Base-by-base conservation (phyloP, 352 stramenopile species). In the Thalassiosira mediterranea region DNA sequence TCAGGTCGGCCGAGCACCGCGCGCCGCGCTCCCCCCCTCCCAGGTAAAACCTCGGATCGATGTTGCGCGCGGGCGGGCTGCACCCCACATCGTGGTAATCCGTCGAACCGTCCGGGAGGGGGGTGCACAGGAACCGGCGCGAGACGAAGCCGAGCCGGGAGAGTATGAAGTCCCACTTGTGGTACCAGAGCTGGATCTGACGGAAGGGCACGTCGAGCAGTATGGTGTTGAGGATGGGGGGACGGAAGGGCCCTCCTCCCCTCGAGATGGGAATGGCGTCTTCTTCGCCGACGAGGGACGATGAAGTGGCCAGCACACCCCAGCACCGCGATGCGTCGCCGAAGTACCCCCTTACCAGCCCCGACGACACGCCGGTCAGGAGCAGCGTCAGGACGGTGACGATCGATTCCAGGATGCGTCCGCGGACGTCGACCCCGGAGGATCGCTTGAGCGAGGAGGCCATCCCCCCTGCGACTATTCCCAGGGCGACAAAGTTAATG, bases 401-500 rank as follows among this genome's bases (percentile, higher is more conserved):
- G 10, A 76, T 57, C 2, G 84, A 25, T 78, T 93, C 87, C 23
- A 90, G 79, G 3, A 78, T 78, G 26, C 87, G 72, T 4, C 87
- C 87, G 13, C 87, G 77, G 13, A 90, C 72, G 56, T 93, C 87
- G 56, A 90, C 60, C 26, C 83, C 87, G 38, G 59, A 53, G 47
- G 25, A 69, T 17, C 81, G 81, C 65, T 93, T 93, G 1, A 90
- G 21, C 3, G 54, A 21, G n/a, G 78, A 82, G 8, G 83, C 87
- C 23, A 88, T 67, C 44, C 84, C 80, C 57, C 87, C 87, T 44
- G 59, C 85, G 31, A 93, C 65, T 48, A 90, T 82, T 13, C 74
- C 85, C 66, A 88, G 79, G 4, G 82, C 44, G 19, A 87, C 74
- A 63, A 92, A 93, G 15, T 88, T 90, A n/a, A 82, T 49, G 0